Conservation (phyloP, 257 asterid genomes). For the Solanum sitiens region DNA sequence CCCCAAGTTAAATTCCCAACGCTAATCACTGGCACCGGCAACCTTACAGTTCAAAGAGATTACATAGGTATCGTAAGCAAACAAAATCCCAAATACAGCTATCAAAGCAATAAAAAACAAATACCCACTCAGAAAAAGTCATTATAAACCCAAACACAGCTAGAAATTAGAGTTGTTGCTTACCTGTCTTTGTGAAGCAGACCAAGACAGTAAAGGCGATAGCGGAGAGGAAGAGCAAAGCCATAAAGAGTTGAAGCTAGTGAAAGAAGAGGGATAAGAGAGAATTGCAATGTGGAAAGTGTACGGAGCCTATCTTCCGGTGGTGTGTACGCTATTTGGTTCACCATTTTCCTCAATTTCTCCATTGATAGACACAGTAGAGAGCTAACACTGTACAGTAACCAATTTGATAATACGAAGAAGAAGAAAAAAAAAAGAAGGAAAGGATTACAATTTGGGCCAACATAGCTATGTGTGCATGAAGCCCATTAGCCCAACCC, state of each 20-base stretch:
- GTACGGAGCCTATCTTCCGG: conserved; percentile 23
- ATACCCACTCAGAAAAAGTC: neutral
- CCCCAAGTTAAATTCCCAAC: conserved; percentile 99
- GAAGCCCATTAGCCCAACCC: neutral
- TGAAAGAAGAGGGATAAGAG: conserved; percentile 66
- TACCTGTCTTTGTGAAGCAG: conserved; percentile 47
- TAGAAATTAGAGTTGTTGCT: neutral
- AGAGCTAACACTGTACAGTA: neutral
- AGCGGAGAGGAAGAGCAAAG: conserved; percentile 49
- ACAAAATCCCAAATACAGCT: neutral
- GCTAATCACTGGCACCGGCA: conserved; percentile 79
- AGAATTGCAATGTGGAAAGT: conserved; percentile 44
- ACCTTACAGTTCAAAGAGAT: conserved; percentile 19
- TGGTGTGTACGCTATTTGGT: conserved; percentile 56
- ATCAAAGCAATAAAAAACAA: neutral
- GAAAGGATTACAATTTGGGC: neutral
- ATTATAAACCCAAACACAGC: neutral
- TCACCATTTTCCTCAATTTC: conserved; percentile 43
- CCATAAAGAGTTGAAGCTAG: conserved; percentile 53
- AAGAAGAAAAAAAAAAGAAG: neutral
- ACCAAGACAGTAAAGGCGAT: conserved; percentile 33
- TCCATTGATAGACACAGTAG: conserved; percentile 36
- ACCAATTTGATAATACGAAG: neutral
- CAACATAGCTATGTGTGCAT: neutral
- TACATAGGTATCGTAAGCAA: neutral